These are phyloP conservation scores for Syzygium malaccense DNA, from an alignment of 441 rosid genomes.

Conservation along the genomic window DNA sequence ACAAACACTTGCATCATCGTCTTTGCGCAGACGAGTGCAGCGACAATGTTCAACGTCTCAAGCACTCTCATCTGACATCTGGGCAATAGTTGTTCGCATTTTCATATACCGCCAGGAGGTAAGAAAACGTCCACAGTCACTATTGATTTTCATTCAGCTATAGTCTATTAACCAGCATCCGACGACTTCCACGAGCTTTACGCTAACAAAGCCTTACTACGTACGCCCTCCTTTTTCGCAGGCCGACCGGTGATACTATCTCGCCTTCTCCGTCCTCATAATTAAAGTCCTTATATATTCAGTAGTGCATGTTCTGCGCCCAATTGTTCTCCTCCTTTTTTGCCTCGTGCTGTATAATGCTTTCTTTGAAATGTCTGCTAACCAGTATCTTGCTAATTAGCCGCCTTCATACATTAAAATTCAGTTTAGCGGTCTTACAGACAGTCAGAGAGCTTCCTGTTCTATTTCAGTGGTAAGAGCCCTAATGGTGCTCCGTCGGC, in stretches of 20 bases:
- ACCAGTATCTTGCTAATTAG: too few relatives aligned
- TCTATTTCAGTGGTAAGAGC: slow-evolving; percentile 20
- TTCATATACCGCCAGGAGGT: too few relatives aligned
- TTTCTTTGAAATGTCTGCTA: too few relatives aligned
- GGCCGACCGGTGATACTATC: slow-evolving; percentile 53
- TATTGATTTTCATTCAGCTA: slow-evolving; percentile 12
- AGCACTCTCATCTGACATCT: slow-evolving; percentile 49
- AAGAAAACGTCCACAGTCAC: too few relatives aligned
- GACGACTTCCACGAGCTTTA: not conserved
- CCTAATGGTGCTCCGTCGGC: not conserved
- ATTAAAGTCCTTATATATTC: slow-evolving; percentile 44
- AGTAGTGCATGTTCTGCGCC: slow-evolving; percentile 13
- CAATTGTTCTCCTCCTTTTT: not conserved
- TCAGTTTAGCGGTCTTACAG: not conserved
- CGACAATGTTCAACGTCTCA: slow-evolving; percentile 53
- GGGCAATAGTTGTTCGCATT: slow-evolving; percentile 42
- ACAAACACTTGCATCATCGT: not conserved
- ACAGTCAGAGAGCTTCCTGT: not conserved
- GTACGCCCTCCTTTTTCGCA: slow-evolving; percentile 9
- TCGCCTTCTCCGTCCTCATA: slow-evolving; percentile 30
- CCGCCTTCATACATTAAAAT: too few relatives aligned
- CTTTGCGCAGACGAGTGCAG: slow-evolving; percentile 33
- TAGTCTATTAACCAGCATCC: not conserved
- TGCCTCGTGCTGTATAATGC: too few relatives aligned
- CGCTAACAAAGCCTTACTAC: not conserved